These are phyloP conservation scores for Nidula microcarpa DNA, from an alignment of 768 basidiomycete genomes.

Conservation along the genomic window DNA sequence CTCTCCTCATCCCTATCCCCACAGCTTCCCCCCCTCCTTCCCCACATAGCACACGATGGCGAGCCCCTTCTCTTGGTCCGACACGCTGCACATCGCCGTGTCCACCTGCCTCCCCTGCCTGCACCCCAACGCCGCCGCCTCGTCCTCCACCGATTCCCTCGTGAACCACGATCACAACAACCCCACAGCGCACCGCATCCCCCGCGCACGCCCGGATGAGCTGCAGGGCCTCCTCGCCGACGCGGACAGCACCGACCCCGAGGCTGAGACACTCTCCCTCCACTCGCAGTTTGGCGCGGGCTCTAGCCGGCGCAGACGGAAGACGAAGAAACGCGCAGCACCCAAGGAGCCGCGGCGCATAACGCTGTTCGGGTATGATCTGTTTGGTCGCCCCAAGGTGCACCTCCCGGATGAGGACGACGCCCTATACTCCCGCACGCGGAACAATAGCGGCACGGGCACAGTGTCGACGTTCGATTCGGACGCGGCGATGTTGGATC, in stretches of 20 bases:
- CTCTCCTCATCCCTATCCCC: no score
- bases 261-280: constrained; percentile 61
- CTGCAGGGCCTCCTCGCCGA: constrained; percentile 32
- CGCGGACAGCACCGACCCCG: constrained; percentile 38
- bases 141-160: constrained; percentile 18
- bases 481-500: constrained; percentile 65
- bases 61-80: constrained; percentile 50
- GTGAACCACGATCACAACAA: constrained; percentile 9
- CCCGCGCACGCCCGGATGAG: constrained; percentile 32
- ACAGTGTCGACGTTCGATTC: constrained; percentile 54
- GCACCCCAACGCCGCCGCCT: constrained; percentile 12
- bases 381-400: constrained; percentile 59
- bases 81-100: constrained; percentile 54
- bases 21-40: no score
- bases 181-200: constrained; percentile 25
- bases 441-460: constrained; percentile 7
- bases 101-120: constrained; percentile 61
- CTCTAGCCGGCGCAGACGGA: constrained; percentile 18
- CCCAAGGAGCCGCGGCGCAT: constrained; percentile 27
- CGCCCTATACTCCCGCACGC: constrained; percentile 5
- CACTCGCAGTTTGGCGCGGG: constrained; percentile 57
- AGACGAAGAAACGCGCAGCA: constrained; percentile 13
- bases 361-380: constrained; percentile 60
- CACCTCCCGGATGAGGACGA: constrained; percentile 58
- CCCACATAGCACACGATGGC: no score